Evolutionary conservation across 805 yeast species (phyloP).

Genomic region (Phaffomyces thermotolerans): DNA sequence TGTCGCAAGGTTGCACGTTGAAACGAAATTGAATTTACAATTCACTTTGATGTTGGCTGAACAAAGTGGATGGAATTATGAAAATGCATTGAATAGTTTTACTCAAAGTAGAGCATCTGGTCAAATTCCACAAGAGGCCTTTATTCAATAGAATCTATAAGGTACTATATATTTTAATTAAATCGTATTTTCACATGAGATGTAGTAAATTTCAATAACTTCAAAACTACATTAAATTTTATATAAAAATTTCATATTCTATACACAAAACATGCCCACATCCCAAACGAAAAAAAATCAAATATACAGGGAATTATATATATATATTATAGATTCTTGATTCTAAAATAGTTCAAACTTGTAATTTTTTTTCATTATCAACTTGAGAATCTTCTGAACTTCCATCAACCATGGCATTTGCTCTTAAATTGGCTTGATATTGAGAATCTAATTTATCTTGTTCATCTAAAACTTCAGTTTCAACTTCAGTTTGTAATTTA

Average conservation of each 20-base stretch:
- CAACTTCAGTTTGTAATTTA: constrained; percentile 12
- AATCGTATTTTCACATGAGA: too few species aligned
- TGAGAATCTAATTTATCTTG: not conserved
- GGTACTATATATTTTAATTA: too few species aligned
- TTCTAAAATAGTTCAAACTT: too few species aligned
- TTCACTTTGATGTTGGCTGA: constrained; percentile 78
- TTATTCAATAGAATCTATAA: constrained; percentile 7
- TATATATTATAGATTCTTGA: too few species aligned
- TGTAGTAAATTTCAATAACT: too few species aligned
- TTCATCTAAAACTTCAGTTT: constrained; percentile 8
- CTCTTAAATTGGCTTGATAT: not conserved
- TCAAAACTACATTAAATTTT: too few species aligned
- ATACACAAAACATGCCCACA: too few species aligned
- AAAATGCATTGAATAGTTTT: constrained; percentile 62
- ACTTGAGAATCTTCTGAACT: not conserved
- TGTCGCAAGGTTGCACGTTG: constrained; percentile 54
- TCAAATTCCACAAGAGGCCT: constrained; percentile 25
- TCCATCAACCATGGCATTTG: not conserved
- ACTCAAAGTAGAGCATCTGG: constrained; percentile 41
- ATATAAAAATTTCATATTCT: too few species aligned
- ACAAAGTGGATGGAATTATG: constrained; percentile 81
- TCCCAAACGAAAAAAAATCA: too few species aligned
- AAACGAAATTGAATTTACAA: constrained; percentile 71
- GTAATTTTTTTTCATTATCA: too few species aligned
- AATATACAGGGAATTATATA: too few species aligned